phyloP scores from a whole-genome alignment of 2,329 filamentous ascomycete species.

The Trichoderma sp. region DNA sequence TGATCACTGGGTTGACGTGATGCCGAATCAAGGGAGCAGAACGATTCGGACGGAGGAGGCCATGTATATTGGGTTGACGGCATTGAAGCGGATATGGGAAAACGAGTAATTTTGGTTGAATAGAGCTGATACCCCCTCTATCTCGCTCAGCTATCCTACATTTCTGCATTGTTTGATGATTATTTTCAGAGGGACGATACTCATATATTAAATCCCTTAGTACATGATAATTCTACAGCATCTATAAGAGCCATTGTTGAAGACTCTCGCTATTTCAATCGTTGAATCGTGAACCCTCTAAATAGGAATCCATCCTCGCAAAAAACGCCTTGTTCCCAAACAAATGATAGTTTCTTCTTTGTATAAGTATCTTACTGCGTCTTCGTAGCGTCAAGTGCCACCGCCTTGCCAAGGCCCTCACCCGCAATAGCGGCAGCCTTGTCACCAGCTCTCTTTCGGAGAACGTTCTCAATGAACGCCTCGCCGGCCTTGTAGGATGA shows the following conservation, averaged over 20 bases:
- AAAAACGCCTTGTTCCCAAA: constrained; percentile 8
- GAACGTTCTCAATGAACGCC: constrained; percentile 96
- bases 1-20: constrained; percentile 79
- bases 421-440: constrained; percentile 35
- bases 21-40: constrained; percentile 76
- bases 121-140: constrained; percentile 11
- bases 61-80: constrained; percentile 71
- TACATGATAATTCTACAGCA: background rate
- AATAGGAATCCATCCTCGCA: constrained; percentile 3
- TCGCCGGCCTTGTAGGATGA: constrained; percentile 98
- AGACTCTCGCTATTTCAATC: constrained; percentile 28
- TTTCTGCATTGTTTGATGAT: background rate
- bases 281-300: constrained; percentile 28
- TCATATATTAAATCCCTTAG: background rate
- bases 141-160: background rate
- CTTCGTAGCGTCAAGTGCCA: constrained; percentile 36
- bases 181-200: background rate
- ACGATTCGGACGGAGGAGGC: constrained; percentile 85
- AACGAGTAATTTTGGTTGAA: constrained; percentile 8
- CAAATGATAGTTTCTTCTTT: background rate
- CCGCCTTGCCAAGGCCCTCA: constrained; percentile 39
- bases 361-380: background rate
- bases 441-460: constrained; percentile 71
- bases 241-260: constrained; percentile 29
- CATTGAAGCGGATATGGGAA: constrained; percentile 60